These are phyloP conservation scores for Deakozyma indianensis DNA, from an alignment of 805 yeast species.

Conservation along the genomic window DNA sequence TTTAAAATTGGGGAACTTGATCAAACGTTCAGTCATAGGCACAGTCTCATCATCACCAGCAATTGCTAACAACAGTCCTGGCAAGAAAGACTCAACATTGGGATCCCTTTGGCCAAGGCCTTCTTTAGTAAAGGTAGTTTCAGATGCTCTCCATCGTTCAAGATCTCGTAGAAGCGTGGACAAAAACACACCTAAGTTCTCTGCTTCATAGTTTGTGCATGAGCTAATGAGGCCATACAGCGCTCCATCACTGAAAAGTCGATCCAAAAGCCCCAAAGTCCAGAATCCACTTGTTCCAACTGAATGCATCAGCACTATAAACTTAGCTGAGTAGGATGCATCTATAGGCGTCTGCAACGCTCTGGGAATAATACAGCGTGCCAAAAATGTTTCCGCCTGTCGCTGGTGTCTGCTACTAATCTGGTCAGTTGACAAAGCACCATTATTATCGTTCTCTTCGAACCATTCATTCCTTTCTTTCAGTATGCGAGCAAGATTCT, in stretches of 20 bases:
- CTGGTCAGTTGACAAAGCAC: not conserved
- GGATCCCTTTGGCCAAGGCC: slow-evolving; percentile 15
- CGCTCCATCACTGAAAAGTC: slow-evolving; percentile 33
- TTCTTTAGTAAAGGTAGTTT: slow-evolving; percentile 18
- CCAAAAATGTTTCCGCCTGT: slow-evolving; percentile 28
- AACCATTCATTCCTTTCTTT: slow-evolving; percentile 19
- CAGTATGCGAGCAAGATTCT: slow-evolving; percentile 18
- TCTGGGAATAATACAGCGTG: slow-evolving; percentile 61
- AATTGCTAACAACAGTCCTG: slow-evolving; percentile 12
- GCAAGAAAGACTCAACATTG: slow-evolving; percentile 11
- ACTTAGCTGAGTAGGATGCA: slow-evolving; percentile 54
- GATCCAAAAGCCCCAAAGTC: slow-evolving; percentile 27
- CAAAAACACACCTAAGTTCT: slow-evolving; percentile 65
- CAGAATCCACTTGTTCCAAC: slow-evolving; percentile 26
- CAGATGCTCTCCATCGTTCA: slow-evolving; percentile 29
- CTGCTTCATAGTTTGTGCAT: slow-evolving; percentile 64
- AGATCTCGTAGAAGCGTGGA: slow-evolving; percentile 37
- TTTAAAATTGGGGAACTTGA: slow-evolving; percentile 25
- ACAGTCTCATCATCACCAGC: slow-evolving; percentile 5
- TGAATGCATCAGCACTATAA: slow-evolving; percentile 38
- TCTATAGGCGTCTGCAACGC: slow-evolving; percentile 67
- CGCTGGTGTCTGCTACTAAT: too few species aligned
- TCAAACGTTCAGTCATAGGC: slow-evolving; percentile 8
- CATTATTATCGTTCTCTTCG: slow-evolving; percentile 1
- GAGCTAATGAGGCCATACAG: slow-evolving; percentile 50